Conservation (phyloP, 768 basidiomycete genomes). For the Suillus occidentalis region DNA sequence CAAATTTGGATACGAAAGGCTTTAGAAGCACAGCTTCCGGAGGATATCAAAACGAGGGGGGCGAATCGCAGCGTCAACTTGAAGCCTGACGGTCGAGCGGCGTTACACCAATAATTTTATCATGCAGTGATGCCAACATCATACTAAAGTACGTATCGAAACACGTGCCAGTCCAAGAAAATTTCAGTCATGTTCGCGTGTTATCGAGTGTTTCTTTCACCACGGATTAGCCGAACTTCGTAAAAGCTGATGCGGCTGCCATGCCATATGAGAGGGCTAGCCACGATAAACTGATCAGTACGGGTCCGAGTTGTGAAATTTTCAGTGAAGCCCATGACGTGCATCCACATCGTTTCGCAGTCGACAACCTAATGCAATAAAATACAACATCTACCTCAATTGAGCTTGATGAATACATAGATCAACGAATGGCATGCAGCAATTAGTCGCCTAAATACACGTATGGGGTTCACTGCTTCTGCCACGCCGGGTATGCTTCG, state of each 20-base stretch:
- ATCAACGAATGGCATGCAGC: not conserved
- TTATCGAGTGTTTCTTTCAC: too few species aligned
- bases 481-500: not conserved
- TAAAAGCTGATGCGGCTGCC: not conserved
- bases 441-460: conserved; percentile 2
- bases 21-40: not conserved
- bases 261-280: not conserved
- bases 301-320: not conserved
- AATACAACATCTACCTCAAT: not conserved
- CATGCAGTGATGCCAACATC: not conserved
- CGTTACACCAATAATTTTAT: not conserved
- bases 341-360: not conserved
- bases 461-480: not conserved
- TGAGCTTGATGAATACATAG: not conserved
- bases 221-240: not conserved
- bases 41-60: not conserved
- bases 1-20: not conserved
- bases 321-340: not conserved
- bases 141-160: too few species aligned
- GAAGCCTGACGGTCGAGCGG: not conserved
- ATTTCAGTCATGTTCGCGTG: not conserved
- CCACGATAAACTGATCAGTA: not conserved
- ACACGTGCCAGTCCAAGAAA: not conserved
- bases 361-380: not conserved
- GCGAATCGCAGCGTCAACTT: not conserved